phyloP scores from a whole-genome alignment of 768 basidiomycete genomes.

The Gloeophyllum trabeum region DNA sequence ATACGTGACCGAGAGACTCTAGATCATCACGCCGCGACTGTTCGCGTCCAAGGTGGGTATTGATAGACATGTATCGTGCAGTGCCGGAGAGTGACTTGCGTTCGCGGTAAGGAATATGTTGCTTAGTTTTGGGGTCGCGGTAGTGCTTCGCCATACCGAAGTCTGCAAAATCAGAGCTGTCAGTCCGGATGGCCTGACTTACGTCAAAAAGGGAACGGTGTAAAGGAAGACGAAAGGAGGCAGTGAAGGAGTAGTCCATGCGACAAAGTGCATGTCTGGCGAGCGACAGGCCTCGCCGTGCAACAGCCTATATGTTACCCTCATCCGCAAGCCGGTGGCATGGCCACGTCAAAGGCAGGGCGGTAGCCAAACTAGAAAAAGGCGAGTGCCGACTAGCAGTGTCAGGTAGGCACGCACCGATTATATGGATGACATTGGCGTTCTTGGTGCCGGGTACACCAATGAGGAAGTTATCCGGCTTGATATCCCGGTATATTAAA shows the following conservation, averaged over 20 bases:
- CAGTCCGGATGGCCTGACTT: conserved; percentile 6
- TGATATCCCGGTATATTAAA: conserved; percentile 97
- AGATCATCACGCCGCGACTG: conserved; percentile 92
- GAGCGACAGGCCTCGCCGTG: no score
- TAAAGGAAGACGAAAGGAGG: background rate
- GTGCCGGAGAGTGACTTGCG: conserved; percentile 95
- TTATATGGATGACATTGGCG: conserved; percentile 81
- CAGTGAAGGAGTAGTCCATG: no score
- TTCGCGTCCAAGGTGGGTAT: conserved; percentile 94
- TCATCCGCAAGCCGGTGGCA: no score
- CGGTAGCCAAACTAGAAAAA: no score
- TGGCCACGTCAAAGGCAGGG: no score
- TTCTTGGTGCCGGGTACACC: conserved; percentile 88
- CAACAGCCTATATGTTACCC: no score
- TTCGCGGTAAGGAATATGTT: conserved; percentile 98
- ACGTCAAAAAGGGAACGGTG: background rate
- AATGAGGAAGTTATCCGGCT: conserved; percentile 98
- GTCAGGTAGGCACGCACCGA: conserved; percentile 41
- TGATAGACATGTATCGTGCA: conserved; percentile 99
- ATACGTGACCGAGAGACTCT: conserved; percentile 95
- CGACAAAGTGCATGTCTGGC: no score
- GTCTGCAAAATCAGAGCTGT: conserved; percentile 35
- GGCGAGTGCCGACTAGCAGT: no score
- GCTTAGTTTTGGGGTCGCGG: conserved; percentile 93
- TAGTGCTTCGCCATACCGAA: conserved; percentile 99